Base-by-base conservation (phyloP, 2,329 filamentous ascomycete species). In the Alternaria longipes region DNA sequence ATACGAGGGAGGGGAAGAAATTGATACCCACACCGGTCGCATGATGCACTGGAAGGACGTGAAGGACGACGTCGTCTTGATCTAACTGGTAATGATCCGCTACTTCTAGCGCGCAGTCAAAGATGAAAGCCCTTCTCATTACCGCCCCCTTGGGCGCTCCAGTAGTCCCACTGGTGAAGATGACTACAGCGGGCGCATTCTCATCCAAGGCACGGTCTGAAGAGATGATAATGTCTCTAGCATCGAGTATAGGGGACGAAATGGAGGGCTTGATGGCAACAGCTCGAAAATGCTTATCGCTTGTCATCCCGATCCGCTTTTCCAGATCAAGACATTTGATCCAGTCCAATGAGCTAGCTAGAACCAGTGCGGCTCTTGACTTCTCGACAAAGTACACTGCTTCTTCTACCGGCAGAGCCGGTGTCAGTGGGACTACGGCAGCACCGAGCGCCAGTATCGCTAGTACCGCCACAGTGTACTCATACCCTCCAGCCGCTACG, bases 121-220 rank as follows among this genome's bases (percentile, higher is more conserved):
- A 79, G 9, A 79, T 73, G 62, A 78, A 82, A 1, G 77, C 74
- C 38, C 81, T 72, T 9, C 80, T 76, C 80, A 82, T 82, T 1
- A 83, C 79, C 26, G 79, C 78, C 16, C 80, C 81, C 63, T 83
- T 83, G 0, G 81, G 82, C 0, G 78, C 78, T 0, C 81, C 82
- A 2, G 81, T 83, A 0, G 80, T 83, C 1, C 81, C 81, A n/a
- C 79, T 81, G 4, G 80, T 83, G 70, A 82, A 83, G 24, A 83
- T 82, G 3, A 83, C 80, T 6, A 83, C 75, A 5, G 75, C 78
- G 1, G 78, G 76, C 16, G 65, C 78, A 56, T 78, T 81, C 49
- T 82, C 78, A 44, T 80, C 74, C 14, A 81, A 69, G 11, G 76
- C 75, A 16, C 72, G 68, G 58, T 82, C 76, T 1, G 80, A 81